phyloP scores from a whole-genome alignment of 768 basidiomycete species.

The Mycena floridula region DNA sequence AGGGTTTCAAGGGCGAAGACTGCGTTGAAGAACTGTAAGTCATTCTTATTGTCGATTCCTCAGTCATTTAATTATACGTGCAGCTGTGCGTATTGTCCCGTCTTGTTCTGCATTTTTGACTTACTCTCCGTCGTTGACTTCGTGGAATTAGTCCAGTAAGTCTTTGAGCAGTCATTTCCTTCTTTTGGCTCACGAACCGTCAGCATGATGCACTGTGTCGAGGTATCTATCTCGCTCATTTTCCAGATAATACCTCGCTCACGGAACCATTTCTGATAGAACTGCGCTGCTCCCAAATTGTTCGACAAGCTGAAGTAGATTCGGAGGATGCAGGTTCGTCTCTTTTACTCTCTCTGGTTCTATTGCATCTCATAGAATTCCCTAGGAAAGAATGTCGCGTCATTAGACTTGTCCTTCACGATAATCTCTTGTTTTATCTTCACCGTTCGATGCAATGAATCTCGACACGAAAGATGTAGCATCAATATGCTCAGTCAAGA shows the following conservation, averaged over 20 bases:
- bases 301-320: slow-evolving; percentile 69
- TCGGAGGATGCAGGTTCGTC: too few species aligned
- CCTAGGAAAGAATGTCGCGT: too few species aligned
- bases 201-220: slow-evolving; percentile 92
- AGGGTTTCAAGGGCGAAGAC: slow-evolving; percentile 88
- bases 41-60: slow-evolving; percentile 9
- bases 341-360: too few species aligned
- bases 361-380: too few species aligned
- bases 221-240: slow-evolving; percentile 43
- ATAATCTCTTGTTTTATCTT: too few species aligned
- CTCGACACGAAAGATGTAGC: too few species aligned
- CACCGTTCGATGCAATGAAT: too few species aligned
- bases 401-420: too few species aligned
- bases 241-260: slow-evolving; percentile 32
- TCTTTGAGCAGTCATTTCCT: slow-evolving; percentile 12
- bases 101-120: slow-evolving; percentile 1
- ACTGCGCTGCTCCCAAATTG: slow-evolving; percentile 68
- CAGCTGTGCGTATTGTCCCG: slow-evolving; percentile 25
- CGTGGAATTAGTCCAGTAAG: slow-evolving; percentile 56
- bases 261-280: slow-evolving; percentile 18
- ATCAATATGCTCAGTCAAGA: too few species aligned
- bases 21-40: slow-evolving; percentile 88
- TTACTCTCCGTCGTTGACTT: not conserved
- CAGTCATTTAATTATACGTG: slow-evolving; percentile 13
- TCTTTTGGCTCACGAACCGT: slow-evolving; percentile 5